A percentile compares a stretch with the other conserved stretches of the same genome.
These are phyloP conservation scores for Cercospora sojina DNA, from an alignment of 2,329 filamentous ascomycete species.

Conservation along the genomic window DNA sequence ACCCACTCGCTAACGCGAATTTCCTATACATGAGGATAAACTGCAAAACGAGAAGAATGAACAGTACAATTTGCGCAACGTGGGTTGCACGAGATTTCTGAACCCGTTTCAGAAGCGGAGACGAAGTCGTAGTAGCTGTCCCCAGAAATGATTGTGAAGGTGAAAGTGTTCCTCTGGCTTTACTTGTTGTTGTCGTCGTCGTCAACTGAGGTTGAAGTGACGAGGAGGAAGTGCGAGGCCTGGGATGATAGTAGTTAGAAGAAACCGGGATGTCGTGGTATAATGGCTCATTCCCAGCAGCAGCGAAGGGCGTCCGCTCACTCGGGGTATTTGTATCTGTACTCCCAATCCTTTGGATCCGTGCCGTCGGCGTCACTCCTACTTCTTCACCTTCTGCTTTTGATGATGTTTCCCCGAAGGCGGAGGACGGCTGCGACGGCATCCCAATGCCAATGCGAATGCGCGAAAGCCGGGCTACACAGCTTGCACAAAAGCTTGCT, in stretches of 20 bases:
- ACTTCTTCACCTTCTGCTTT: not conserved
- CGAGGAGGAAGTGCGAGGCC: not conserved
- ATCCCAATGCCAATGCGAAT: not conserved
- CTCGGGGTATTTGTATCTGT: not conserved
- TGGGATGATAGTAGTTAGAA: not conserved
- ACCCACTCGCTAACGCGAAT: conserved; percentile 30
- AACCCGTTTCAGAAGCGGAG: not conserved
- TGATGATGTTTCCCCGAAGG: not conserved
- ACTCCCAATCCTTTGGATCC: not conserved
- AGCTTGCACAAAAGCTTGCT: not conserved
- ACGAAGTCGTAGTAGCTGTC: not conserved
- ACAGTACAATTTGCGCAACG: conserved; percentile 30
- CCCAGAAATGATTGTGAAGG: not conserved
- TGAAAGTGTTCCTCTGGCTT: not conserved
- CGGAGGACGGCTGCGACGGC: not conserved
- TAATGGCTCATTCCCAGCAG: not conserved
- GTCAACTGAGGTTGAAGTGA: not conserved
- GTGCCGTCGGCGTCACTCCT: not conserved
- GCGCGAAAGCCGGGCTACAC: not conserved
- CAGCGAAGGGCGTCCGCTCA: not conserved
- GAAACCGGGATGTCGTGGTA: not conserved
- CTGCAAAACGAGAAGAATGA: conserved; percentile 30
- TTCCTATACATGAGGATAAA: conserved; percentile 37
- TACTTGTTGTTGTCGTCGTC: not conserved
- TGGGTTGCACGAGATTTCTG: not conserved